These are phyloP conservation scores for Hortiboletus campestris DNA, from an alignment of 768 basidiomycete genomes.

Conservation along the genomic window DNA sequence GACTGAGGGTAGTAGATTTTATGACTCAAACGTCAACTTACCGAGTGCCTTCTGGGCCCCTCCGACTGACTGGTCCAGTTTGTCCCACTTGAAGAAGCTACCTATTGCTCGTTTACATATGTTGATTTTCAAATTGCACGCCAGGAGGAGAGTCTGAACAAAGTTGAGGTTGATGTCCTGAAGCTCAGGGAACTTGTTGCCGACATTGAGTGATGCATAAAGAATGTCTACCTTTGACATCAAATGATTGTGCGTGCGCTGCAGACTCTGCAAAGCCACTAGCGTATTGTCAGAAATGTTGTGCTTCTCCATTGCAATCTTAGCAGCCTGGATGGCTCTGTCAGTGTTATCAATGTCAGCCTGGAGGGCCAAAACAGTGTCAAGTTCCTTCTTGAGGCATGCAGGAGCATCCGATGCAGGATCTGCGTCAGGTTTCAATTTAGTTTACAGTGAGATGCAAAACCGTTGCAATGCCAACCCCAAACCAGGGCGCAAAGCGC, in stretches of 20 bases:
- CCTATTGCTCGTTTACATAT: background rate
- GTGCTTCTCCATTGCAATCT: no score
- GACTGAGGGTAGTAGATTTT: no score
- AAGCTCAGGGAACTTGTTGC: background rate
- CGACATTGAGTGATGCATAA: background rate
- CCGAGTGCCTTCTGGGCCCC: conserved; percentile 20
- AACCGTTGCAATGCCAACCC: no score
- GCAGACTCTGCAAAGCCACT: background rate
- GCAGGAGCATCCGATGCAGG: no score
- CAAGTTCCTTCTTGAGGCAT: no score
- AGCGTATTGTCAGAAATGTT: background rate
- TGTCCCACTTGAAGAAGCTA: background rate
- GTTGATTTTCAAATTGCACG: background rate
- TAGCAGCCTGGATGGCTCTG: no score
- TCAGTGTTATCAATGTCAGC: conserved; percentile 1
- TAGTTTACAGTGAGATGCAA: no score
- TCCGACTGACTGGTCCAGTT: background rate
- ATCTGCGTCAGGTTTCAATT: no score
- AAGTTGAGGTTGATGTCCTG: background rate
- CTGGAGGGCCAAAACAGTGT: conserved; percentile 17
- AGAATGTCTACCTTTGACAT: background rate
- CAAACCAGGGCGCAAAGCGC: no score
- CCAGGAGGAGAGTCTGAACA: background rate
- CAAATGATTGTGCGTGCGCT: background rate
- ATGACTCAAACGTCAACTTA: background rate